phyloP scores from a whole-genome alignment of 2,329 filamentous ascomycete genomes.

The Orbilia brochopaga region DNA sequence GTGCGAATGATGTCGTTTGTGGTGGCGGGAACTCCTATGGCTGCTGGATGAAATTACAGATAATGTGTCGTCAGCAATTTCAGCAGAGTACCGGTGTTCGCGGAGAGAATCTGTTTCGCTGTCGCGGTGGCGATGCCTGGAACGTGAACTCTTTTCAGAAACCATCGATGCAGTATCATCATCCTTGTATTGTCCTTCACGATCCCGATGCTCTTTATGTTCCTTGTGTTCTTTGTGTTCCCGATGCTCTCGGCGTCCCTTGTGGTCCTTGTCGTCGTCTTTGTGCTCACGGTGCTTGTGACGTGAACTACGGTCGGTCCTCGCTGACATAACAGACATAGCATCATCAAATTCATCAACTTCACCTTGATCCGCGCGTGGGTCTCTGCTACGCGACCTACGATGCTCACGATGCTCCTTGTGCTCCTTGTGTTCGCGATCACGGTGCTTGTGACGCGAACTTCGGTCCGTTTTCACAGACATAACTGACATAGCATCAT shows the following conservation, averaged over 20 bases:
- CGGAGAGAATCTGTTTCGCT: constrained; percentile 27
- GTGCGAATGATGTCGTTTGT: constrained; percentile 42
- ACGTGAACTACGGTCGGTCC: constrained; percentile 39
- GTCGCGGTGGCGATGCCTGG: constrained; percentile 36
- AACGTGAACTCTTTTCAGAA: constrained; percentile 32
- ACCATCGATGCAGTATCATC: constrained; percentile 34
- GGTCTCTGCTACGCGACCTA: constrained; percentile 36
- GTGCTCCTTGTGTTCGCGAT: constrained; percentile 35
- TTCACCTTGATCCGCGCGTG: constrained; percentile 27
- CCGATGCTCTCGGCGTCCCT: constrained; percentile 26
- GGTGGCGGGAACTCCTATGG: constrained; percentile 35
- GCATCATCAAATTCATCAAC: constrained; percentile 39
- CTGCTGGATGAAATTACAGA: constrained; percentile 42
- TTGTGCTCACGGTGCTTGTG: constrained; percentile 37
- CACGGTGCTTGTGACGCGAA: constrained; percentile 37
- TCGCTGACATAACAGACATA: constrained; percentile 31
- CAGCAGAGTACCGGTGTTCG: constrained; percentile 38
- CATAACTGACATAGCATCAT: constrained; percentile 38
- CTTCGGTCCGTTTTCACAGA: constrained; percentile 37
- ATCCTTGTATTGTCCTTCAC: constrained; percentile 14
- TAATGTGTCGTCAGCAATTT: constrained; percentile 41
- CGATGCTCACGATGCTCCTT: constrained; percentile 40
- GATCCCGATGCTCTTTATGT: constrained; percentile 18
- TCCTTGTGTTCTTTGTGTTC: constrained; percentile 19
- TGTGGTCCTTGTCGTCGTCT: constrained; percentile 23